A percentile compares a stretch with the other conserved stretches of the same genome.
Conservation (phyloP, 108 stramenopile species). For the Schizochytrium sp. region DNA sequence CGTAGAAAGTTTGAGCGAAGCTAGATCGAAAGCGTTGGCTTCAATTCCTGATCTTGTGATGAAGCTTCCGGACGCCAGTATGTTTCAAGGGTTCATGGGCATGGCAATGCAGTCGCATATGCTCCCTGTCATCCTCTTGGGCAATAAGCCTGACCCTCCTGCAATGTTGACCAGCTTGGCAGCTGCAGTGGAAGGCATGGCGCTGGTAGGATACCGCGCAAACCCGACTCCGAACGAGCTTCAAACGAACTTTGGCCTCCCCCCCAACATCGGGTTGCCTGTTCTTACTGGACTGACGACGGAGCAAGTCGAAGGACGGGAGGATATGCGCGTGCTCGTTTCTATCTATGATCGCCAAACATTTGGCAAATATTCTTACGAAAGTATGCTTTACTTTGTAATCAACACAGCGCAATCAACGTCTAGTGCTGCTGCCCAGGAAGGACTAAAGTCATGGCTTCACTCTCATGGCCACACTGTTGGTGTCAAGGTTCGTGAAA, state of each 20-base stretch:
- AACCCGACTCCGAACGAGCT: conserved; percentile 18
- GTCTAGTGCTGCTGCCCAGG: neutral
- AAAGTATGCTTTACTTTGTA: conserved; percentile 9
- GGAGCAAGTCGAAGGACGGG: neutral
- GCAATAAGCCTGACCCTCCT: conserved; percentile 49
- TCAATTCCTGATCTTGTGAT: conserved; percentile 23
- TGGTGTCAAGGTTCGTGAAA: neutral
- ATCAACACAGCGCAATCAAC: neutral
- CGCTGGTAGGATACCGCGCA: conserved; percentile 12
- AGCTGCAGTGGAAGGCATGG: conserved; percentile 25
- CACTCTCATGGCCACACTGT: neutral
- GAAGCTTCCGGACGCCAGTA: conserved; percentile 22
- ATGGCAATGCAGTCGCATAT: conserved; percentile 2
- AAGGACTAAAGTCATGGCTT: neutral
- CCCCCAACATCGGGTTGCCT: neutral
- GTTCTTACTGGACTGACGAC: neutral
- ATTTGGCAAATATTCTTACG: neutral
- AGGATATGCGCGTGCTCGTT: neutral
- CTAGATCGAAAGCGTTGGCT: conserved; percentile 25
- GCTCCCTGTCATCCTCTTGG: neutral
- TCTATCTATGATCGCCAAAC: neutral
- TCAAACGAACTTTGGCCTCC: conserved; percentile 20
- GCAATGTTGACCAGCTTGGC: neutral
- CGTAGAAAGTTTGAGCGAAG: neutral
- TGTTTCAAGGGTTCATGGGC: neutral